Evolutionary conservation across 768 basidiomycete genomes (phyloP).

Genomic region (Lactarius vividus): DNA sequence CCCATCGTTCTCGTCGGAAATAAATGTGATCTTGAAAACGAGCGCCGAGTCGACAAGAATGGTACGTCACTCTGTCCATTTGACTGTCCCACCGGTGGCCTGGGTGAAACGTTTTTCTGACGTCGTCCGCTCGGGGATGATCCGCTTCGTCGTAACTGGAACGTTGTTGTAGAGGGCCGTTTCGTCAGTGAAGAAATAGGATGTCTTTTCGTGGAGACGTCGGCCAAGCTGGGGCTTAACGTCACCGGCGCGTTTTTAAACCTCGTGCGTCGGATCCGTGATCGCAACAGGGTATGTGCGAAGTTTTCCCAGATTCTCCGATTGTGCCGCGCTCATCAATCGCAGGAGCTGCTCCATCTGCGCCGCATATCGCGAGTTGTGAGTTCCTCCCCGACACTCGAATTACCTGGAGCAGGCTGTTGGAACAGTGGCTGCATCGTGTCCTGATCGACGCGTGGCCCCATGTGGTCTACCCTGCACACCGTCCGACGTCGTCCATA

Average conservation of each 20-base stretch:
- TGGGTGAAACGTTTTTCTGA: not conserved
- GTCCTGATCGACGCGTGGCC: conserved; percentile 3
- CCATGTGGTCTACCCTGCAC: not conserved
- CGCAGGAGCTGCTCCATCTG: conserved; percentile 6
- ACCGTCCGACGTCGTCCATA: not conserved
- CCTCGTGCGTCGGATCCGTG: conserved; percentile 89
- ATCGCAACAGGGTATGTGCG: conserved; percentile 77
- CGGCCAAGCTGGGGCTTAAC: conserved; percentile 92
- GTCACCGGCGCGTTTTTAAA: conserved; percentile 93
- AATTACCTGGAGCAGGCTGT: conserved; percentile 20
- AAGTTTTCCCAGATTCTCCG: not conserved
- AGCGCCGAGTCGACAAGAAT: conserved; percentile 91
- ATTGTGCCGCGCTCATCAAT: not conserved
- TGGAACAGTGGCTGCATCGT: conserved; percentile 18
- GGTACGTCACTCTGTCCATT: conserved; percentile 48
- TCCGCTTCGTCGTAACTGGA: not conserved
- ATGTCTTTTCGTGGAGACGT: conserved; percentile 93
- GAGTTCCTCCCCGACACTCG: conserved; percentile 8
- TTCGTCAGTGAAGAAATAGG: conserved; percentile 91
- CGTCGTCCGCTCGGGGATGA: not conserved
- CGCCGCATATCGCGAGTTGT: conserved; percentile 10
- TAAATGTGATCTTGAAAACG: conserved; percentile 93
- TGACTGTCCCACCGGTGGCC: not conserved
- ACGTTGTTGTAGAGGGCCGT: conserved; percentile 72
- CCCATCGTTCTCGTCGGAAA: conserved; percentile 97